These are phyloP conservation scores for Pestalotiopsis sp. DNA, from an alignment of 2,329 filamentous ascomycete genomes.

Conservation along the genomic window DNA sequence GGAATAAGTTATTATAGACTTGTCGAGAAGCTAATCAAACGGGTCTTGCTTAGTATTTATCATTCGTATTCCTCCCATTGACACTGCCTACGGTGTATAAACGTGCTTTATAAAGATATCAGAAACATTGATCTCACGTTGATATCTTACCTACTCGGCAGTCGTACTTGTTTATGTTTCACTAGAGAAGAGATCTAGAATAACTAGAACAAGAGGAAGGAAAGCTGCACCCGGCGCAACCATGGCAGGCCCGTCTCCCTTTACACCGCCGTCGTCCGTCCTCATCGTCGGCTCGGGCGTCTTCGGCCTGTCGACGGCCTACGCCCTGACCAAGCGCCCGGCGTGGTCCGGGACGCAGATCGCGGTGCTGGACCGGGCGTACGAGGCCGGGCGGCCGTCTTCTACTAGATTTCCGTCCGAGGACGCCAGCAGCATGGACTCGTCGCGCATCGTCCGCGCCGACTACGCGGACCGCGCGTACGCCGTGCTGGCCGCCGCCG, in stretches of 20 bases:
- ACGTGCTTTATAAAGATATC: no score
- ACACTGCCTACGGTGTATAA: not conserved
- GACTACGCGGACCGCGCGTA: conserved; percentile 86
- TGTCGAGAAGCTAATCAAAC: not conserved
- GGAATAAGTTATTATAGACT: not conserved
- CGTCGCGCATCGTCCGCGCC: conserved; percentile 63
- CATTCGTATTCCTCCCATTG: not conserved
- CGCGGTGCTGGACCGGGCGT: conserved; percentile 60
- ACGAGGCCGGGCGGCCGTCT: conserved; percentile 22
- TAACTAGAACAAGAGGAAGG: no score
- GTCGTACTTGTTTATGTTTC: no score
- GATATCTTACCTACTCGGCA: no score
- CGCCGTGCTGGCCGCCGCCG: conserved; percentile 69
- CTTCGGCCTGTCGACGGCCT: conserved; percentile 55
- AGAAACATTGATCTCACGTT: no score
- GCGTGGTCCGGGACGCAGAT: conserved; percentile 55
- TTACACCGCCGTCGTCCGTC: conserved; percentile 38
- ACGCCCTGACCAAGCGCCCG: conserved; percentile 66
- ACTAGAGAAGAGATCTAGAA: no score
- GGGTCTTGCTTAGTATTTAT: not conserved
- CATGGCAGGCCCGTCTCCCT: conserved; percentile 9
- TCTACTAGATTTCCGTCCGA: conserved; percentile 51
- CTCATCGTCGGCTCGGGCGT: conserved; percentile 65
- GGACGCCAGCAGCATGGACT: conserved; percentile 64
- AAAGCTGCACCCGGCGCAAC: no score